Evolutionary conservation across 805 yeast species (phyloP).

Genomic region (Crinitomyces ghanaensis): DNA sequence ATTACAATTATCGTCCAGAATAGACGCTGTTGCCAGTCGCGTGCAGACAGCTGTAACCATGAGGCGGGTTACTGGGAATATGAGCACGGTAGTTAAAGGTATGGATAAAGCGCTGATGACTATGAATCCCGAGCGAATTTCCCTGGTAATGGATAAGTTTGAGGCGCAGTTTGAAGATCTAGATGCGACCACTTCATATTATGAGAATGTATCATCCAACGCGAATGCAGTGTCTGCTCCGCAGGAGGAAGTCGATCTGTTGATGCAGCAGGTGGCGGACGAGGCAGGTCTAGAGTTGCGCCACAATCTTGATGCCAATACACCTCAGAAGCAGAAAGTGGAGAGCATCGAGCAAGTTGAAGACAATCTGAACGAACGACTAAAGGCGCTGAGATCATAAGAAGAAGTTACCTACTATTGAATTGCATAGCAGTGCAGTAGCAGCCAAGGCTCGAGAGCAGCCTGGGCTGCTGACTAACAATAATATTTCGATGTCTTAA

Average conservation of each 20-base stretch:
- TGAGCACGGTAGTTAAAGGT: slow-evolving; percentile 86
- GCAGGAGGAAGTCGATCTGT: slow-evolving; percentile 85
- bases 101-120: slow-evolving; percentile 94
- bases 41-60: slow-evolving; percentile 97
- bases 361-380: slow-evolving; percentile 75
- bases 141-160: slow-evolving; percentile 93
- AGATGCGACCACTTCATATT: slow-evolving; percentile 87
- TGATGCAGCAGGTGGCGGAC: slow-evolving; percentile 88
- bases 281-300: slow-evolving; percentile 92
- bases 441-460: slow-evolving; percentile 2
- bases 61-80: slow-evolving; percentile 88
- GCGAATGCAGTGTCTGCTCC: slow-evolving; percentile 87
- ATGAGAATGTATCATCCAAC: slow-evolving; percentile 79
- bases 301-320: slow-evolving; percentile 53
- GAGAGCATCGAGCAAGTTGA: slow-evolving; percentile 54
- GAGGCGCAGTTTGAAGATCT: slow-evolving; percentile 93
- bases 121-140: slow-evolving; percentile 88
- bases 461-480: slow-evolving; percentile 9
- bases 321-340: slow-evolving; percentile 43
- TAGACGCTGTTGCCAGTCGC: slow-evolving; percentile 91
- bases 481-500: not conserved
- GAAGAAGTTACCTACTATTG: no score
- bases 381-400: slow-evolving; percentile 61
- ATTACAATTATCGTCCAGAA: slow-evolving; percentile 71
- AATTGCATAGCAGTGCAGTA: not conserved